These are phyloP conservation scores for Dalbergia cultrata DNA, from an alignment of 306 rosid species.

Conservation along the genomic window DNA sequence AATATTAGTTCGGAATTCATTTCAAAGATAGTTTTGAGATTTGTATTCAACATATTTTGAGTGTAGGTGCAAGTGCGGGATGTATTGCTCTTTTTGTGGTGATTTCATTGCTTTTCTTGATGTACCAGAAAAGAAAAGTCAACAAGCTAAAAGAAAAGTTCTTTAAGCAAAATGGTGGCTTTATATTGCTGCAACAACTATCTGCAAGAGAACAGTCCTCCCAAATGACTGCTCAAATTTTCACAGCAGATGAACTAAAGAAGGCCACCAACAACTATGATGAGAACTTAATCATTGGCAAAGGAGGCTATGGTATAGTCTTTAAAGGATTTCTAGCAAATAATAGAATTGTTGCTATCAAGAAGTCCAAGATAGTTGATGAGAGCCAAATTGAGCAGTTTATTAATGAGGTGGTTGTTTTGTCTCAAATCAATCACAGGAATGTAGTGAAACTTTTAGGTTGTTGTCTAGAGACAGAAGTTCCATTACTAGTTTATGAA, in stretches of 20 bases:
- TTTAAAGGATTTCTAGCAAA: not conserved
- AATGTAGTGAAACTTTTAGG: not conserved
- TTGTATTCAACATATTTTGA: too few relatives aligned
- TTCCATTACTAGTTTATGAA: conserved; percentile 4
- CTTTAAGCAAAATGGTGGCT: conserved; percentile 1
- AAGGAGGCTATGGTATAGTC: conserved; percentile 11
- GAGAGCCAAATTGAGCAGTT: conserved; percentile 29
- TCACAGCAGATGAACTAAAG: not conserved
- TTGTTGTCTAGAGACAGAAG: not conserved
- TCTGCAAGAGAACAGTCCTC: not conserved
- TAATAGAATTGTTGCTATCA: conserved; percentile 8
- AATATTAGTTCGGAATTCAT: too few relatives aligned
- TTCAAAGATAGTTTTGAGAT: too few relatives aligned
- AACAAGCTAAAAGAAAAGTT: conserved; percentile 38
- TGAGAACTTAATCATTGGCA: not conserved
- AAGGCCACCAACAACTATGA: too few relatives aligned
- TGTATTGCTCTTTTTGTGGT: too few relatives aligned
- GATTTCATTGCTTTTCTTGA: too few relatives aligned
- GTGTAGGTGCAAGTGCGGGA: too few relatives aligned
- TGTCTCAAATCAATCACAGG: conserved; percentile 23
- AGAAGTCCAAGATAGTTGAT: conserved; percentile 12
- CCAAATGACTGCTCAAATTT: not conserved
- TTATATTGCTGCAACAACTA: not conserved
- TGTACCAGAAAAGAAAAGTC: too few relatives aligned
- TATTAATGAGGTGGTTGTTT: conserved; percentile 25